These are phyloP conservation scores for Cyclotella atomus DNA, from an alignment of 108 stramenopile species.

Conservation along the genomic window DNA sequence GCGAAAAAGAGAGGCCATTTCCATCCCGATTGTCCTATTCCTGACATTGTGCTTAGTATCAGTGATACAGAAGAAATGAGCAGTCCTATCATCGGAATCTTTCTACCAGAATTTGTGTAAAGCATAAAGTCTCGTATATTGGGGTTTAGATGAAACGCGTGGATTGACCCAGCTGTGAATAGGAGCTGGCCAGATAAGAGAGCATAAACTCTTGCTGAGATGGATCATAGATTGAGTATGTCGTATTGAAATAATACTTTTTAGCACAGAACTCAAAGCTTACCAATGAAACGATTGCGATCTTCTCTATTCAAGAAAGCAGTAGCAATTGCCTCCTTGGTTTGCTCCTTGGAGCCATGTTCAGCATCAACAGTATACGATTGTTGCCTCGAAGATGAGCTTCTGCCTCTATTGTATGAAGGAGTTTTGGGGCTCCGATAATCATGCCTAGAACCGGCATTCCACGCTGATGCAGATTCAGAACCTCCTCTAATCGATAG, in stretches of 20 bases:
- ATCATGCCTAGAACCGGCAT: slow-evolving; percentile 25
- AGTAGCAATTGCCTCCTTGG: slow-evolving; percentile 46
- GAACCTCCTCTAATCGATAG: slow-evolving; percentile 16
- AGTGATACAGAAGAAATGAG: slow-evolving; percentile 57
- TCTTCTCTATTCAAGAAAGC: slow-evolving; percentile 78
- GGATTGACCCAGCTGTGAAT: slow-evolving; percentile 65
- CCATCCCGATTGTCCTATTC: slow-evolving; percentile 64
- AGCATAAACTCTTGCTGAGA: slow-evolving; percentile 74
- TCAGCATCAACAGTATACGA: background rate
- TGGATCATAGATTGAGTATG: background rate
- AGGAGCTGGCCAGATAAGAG: slow-evolving; percentile 77
- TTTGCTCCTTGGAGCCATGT: slow-evolving; percentile 38
- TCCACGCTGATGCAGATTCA: slow-evolving; percentile 36
- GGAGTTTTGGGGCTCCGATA: slow-evolving; percentile 6
- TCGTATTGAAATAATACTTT: background rate
- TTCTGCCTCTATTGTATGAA: background rate
- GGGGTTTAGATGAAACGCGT: slow-evolving; percentile 64
- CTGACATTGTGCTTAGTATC: slow-evolving; percentile 55
- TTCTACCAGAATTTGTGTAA: slow-evolving; percentile 29
- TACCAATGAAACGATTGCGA: slow-evolving; percentile 75
- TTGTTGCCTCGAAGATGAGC: background rate
- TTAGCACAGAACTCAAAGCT: slow-evolving; percentile 4
- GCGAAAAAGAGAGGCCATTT: slow-evolving; percentile 75
- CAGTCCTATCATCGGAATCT: slow-evolving; percentile 46
- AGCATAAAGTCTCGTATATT: slow-evolving; percentile 51